These are phyloP conservation scores for Cordyceps sp. DNA, from an alignment of 2,329 filamentous ascomycete genomes.

Conservation along the genomic window DNA sequence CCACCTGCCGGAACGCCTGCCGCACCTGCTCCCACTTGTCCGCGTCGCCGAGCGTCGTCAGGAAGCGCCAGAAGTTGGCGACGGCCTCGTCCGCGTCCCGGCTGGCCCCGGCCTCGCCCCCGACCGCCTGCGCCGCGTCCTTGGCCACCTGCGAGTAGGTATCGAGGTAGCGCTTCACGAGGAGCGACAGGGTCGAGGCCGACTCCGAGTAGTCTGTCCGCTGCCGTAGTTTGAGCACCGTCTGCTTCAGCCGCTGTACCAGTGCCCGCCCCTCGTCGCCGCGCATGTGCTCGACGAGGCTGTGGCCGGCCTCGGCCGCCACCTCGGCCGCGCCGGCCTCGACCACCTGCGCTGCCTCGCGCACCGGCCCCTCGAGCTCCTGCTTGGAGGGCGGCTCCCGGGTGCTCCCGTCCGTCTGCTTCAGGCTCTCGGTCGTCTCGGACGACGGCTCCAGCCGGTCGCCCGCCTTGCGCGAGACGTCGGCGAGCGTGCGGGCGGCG, in stretches of 20 bases:
- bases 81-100: constrained; percentile 58
- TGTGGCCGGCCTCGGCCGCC: constrained; percentile 45
- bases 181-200: constrained; percentile 57
- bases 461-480: constrained; percentile 57
- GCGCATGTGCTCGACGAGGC: constrained; percentile 54
- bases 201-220: constrained; percentile 74
- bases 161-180: constrained; percentile 64
- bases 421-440: constrained; percentile 32
- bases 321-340: constrained; percentile 36
- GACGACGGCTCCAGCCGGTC: constrained; percentile 56
- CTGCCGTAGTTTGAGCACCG: constrained; percentile 56
- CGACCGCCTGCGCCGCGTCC: constrained; percentile 46
- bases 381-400: constrained; percentile 33
- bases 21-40: constrained; percentile 64
- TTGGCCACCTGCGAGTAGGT: constrained; percentile 60
- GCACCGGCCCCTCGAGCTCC: constrained; percentile 43
- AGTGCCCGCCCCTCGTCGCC: constrained; percentile 60
- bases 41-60: constrained; percentile 63
- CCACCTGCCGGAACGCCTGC: constrained; percentile 47
- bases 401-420: constrained; percentile 14
- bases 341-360: constrained; percentile 36
- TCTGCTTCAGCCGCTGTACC: constrained; percentile 58
- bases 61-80: constrained; percentile 62
- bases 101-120: constrained; percentile 59
- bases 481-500: constrained; percentile 63